Conservation (phyloP, 2,329 filamentous ascomycete genomes). For the Ophiostoma montium region DNA sequence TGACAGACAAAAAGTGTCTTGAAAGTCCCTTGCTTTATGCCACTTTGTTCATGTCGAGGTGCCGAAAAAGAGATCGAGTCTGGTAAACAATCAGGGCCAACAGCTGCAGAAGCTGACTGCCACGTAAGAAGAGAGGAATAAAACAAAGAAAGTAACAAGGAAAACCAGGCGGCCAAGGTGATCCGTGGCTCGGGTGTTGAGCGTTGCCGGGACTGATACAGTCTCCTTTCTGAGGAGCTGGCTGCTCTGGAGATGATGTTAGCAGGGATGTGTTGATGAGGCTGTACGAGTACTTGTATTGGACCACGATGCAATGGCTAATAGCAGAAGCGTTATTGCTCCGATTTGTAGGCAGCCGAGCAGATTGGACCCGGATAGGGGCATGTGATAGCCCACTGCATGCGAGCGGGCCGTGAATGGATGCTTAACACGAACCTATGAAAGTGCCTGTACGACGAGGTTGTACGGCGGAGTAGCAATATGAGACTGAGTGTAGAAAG, state of each 20-base stretch:
- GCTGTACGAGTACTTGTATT: not conserved
- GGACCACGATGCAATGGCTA: no score
- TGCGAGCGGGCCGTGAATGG: no score
- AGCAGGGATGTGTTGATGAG: not conserved
- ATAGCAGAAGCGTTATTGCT: not conserved
- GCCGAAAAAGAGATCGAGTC: not conserved
- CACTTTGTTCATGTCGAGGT: constrained; percentile 8
- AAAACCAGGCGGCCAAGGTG: not conserved
- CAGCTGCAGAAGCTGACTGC: no score
- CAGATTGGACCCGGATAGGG: not conserved
- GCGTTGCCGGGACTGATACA: not conserved
- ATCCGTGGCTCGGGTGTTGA: not conserved
- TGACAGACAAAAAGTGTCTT: constrained; percentile 2
- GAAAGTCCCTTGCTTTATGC: constrained; percentile 3
- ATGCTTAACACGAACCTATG: no score
- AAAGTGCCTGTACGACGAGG: no score
- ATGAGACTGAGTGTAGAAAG: no score
- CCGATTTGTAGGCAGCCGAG: not conserved
- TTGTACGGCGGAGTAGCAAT: no score
- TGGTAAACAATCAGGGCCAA: not conserved
- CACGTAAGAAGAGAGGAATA: not conserved
- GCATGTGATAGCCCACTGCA: not conserved
- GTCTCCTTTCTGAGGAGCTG: not conserved
- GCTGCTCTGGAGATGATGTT: not conserved
- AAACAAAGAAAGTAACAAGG: not conserved